Percentiles rank a stretch among this genome's conserved stretches.
Evolutionary conservation across 257 asterid species (phyloP).

Genomic region (Solanum pennellii): DNA sequence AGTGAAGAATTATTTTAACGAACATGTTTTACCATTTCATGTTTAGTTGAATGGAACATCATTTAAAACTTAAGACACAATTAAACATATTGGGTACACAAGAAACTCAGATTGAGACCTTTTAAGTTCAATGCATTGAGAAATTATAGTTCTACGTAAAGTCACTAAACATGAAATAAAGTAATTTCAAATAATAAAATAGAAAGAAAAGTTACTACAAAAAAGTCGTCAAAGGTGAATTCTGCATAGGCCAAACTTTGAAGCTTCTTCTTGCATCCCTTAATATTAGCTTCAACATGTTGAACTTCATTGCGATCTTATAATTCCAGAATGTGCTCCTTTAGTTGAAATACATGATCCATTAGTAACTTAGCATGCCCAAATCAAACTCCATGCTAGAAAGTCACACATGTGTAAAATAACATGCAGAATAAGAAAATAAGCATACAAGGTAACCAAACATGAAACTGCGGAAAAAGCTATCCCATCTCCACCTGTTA

Average conservation of each 20-base stretch:
- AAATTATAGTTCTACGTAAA: neutral
- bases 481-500: slow-evolving; percentile 75
- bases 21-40: neutral
- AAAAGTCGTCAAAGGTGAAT: slow-evolving; percentile 94
- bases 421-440: neutral
- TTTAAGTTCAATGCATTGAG: neutral
- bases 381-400: neutral
- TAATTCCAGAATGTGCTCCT: slow-evolving; percentile 81
- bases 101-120: neutral
- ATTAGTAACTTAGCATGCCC: slow-evolving; percentile 9
- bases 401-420: neutral
- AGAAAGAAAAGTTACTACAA: slow-evolving; percentile 35
- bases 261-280: slow-evolving; percentile 76
- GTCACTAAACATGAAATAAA: neutral
- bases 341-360: slow-evolving; percentile 1
- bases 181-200: neutral
- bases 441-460: slow-evolving; percentile 76
- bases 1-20: neutral
- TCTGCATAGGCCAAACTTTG: slow-evolving; percentile 81
- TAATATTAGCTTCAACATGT: slow-evolving; percentile 51
- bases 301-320: slow-evolving; percentile 75
- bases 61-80: neutral
- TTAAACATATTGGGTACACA: neutral
- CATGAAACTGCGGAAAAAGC: slow-evolving; percentile 98
- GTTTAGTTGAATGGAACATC: neutral